phyloP scores from a whole-genome alignment of 2,329 filamentous ascomycete genomes.

The Graphium sp. region DNA sequence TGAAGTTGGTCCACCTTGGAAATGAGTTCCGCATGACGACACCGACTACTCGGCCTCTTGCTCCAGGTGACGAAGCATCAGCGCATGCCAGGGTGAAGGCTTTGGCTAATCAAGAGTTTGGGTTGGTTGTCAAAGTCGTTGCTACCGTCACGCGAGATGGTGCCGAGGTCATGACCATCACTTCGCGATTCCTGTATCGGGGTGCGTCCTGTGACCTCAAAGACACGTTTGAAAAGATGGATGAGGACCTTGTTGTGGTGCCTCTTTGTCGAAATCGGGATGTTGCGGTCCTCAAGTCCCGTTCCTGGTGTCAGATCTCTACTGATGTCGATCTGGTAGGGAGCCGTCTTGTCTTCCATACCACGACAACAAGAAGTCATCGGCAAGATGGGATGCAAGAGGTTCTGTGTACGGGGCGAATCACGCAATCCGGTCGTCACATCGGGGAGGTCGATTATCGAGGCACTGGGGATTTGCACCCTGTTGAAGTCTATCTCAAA shows the following conservation, averaged over 20 bases:
- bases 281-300: constrained; percentile 82
- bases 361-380: too few relatives aligned
- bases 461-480: too few relatives aligned
- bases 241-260: constrained; percentile 86
- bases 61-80: constrained; percentile 85
- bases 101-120: constrained; percentile 93
- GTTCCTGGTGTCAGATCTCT: too few relatives aligned
- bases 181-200: constrained; percentile 93
- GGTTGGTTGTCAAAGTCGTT: constrained; percentile 98
- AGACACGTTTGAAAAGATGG: constrained; percentile 97
- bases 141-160: constrained; percentile 81
- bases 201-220: constrained; percentile 85
- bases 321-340: too few relatives aligned
- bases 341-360: too few relatives aligned
- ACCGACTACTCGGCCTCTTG: constrained; percentile 84
- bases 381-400: too few relatives aligned
- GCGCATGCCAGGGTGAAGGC: constrained; percentile 94
- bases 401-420: constrained; percentile 87
- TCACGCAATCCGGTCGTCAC: constrained; percentile 77
- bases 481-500: constrained; percentile 88
- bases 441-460: constrained; percentile 83
- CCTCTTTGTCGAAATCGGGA: constrained; percentile 79
- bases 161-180: constrained; percentile 90
- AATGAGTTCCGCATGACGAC: constrained; percentile 98
- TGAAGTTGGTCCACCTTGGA: constrained; percentile 91